A percentile compares a stretch with the other conserved stretches of the same genome.
Evolutionary conservation across 2,329 filamentous ascomycete species (phyloP).

Genomic region (Chaetomiaceae sp.): DNA sequence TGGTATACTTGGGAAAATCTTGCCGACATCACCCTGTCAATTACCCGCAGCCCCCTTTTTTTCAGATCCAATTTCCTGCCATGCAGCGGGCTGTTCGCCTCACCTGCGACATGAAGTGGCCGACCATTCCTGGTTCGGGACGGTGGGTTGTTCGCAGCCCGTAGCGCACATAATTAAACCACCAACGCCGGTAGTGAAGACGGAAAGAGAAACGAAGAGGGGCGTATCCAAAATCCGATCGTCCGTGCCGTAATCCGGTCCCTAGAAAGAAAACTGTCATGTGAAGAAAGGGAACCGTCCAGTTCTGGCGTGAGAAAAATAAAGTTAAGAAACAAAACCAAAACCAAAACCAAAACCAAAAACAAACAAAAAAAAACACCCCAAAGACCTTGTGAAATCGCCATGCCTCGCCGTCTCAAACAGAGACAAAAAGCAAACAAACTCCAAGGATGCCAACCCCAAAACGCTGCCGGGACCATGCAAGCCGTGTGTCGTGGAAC

Average conservation of each 20-base stretch:
- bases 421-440: conserved; percentile 4
- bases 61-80: conserved; percentile 7
- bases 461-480: conserved; percentile 18
- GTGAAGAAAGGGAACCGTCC: neutral
- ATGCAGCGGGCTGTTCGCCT: neutral
- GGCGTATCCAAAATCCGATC: neutral
- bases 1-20: neutral
- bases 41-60: conserved; percentile 1
- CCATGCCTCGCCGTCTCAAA: neutral
- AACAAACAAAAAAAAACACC: too few species aligned
- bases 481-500: conserved; percentile 12
- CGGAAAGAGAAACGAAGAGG: neutral
- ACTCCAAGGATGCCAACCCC: conserved; percentile 12
- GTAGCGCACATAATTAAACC: neutral
- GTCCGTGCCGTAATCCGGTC: conserved; percentile 12
- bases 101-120: neutral
- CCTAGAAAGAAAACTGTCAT: conserved; percentile 1
- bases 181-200: conserved; percentile 9
- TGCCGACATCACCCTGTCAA: neutral
- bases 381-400: neutral
- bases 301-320: neutral
- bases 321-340: too few species aligned
- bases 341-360: too few species aligned
- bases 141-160: neutral
- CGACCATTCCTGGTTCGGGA: neutral